Percentiles rank a stretch among this genome's conserved stretches.
Evolutionary conservation across 768 basidiomycete species (phyloP).

Genomic region (Kwoniella mangroviensis): DNA sequence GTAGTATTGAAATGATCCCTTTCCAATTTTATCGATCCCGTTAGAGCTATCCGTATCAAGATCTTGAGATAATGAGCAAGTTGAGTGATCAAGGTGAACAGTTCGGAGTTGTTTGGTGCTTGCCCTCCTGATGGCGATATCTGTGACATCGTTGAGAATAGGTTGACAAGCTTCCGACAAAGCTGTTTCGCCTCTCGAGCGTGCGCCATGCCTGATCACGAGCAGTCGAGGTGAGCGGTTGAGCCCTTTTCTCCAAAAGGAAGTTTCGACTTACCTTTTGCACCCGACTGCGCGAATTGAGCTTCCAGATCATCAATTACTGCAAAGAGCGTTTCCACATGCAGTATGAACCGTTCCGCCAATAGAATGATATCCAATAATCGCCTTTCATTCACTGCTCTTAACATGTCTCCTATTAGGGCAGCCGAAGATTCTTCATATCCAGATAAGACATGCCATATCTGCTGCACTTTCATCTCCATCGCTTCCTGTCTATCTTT

Average conservation of each 20-base stretch:
- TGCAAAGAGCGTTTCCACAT: slow-evolving; percentile 96
- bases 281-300: slow-evolving; percentile 74
- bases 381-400: slow-evolving; percentile 94
- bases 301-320: slow-evolving; percentile 95
- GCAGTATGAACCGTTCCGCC: slow-evolving; percentile 98
- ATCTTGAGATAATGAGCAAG: slow-evolving; percentile 99
- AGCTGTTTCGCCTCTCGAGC: slow-evolving; percentile 97
- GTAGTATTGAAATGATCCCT: slow-evolving; percentile 80
- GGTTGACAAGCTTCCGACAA: slow-evolving; percentile 97
- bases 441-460: slow-evolving; percentile 97
- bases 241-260: too few relatives aligned
- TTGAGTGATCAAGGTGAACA: slow-evolving; percentile 96
- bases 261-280: slow-evolving; percentile 71
- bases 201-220: slow-evolving; percentile 83
- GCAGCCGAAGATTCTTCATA: slow-evolving; percentile 99
- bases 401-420: slow-evolving; percentile 97
- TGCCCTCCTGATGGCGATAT: slow-evolving; percentile 62
- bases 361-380: slow-evolving; percentile 96
- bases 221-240: too few relatives aligned
- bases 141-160: slow-evolving; percentile 93
- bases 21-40: slow-evolving; percentile 93
- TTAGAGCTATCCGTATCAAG: slow-evolving; percentile 94
- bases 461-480: slow-evolving; percentile 97
- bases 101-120: slow-evolving; percentile 73
- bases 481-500: slow-evolving; percentile 89